Evolutionary conservation across 2,329 filamentous ascomycete species (phyloP), one percentile per base, ranked within the genome.

Genomic region (Colletotrichum lini): DNA sequence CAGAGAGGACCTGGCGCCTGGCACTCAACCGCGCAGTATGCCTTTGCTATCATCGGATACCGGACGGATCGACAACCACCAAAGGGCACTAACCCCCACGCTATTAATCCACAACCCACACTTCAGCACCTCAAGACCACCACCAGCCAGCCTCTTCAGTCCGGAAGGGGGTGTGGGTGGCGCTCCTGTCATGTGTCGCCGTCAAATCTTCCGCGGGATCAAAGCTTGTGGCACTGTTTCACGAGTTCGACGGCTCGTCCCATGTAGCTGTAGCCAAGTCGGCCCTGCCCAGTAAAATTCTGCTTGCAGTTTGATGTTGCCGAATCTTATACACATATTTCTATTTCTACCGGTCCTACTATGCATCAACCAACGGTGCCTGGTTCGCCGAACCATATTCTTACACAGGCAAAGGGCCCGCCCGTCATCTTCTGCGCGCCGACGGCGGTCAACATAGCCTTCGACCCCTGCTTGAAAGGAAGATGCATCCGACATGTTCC

Each of bases 21-120:
- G 47, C 30, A 50, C 21, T 16, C 23, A 21, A 40, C 18, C 21
- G 21, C 35, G 44, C n/a, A 42, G 26, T 38, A 57, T 42, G 38
- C 35, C 35, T 15, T 15, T 62, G 30, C 30, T 42, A 16, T 35
- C 62, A 53, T 52, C 64, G 40, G 64, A 61, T 44, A 42, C 35
- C 23, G 54, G 64, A 45, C 18, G 44, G 56, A 53, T 61, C 64
- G 56, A 61, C 64, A 42, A 5, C 35, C 54, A 44, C 35, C 26
- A 38, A 47, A 40, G 10, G 49, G 15, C 40, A 45, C 62, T 61
- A 66, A 56, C 67, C 67, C 67, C 67, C 67, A 66, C 67, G 56
- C 62, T 66, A 63, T 38, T 10, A 38, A 38, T 38, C 35, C 35
- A 38, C 35, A 38, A 38, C 8, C 35, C 0, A 38, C 35, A 38